A percentile compares a stretch with the other conserved stretches of the same genome.
phyloP scores from a whole-genome alignment of 257 asterid species.

The Eucommia ulmoides region DNA sequence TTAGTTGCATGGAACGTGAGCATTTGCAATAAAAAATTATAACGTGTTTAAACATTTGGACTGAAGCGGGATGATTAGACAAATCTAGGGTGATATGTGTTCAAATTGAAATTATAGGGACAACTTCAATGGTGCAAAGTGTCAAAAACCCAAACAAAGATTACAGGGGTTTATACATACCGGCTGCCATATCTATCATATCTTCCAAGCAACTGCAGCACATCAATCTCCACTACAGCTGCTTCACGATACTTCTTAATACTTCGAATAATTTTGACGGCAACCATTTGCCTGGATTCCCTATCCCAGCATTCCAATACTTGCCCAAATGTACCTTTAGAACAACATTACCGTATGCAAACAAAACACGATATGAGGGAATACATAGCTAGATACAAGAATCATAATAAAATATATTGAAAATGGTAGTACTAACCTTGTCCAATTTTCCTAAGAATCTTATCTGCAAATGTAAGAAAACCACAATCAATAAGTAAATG shows the following conservation, averaged over 20 bases:
- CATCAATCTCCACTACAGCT: constrained; percentile 40
- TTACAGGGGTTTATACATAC: constrained; percentile 23
- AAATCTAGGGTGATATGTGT: too few relatives aligned
- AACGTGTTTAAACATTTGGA: too few relatives aligned
- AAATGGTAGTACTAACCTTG: constrained; percentile 26
- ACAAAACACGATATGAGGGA: neutral
- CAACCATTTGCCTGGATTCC: constrained; percentile 30
- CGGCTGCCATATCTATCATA: constrained; percentile 36
- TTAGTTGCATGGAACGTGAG: too few relatives aligned
- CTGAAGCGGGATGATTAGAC: too few relatives aligned
- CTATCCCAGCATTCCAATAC: constrained; percentile 51
- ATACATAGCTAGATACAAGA: neutral
- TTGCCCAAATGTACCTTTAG: constrained; percentile 43
- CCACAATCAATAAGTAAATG: constrained; percentile 12
- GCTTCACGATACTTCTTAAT: constrained; percentile 47
- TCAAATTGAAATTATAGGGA: too few relatives aligned
- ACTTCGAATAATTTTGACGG: constrained; percentile 39
- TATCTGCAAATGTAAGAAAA: constrained; percentile 30
- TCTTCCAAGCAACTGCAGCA: constrained; percentile 46
- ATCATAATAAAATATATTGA: neutral
- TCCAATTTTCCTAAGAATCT: constrained; percentile 38
- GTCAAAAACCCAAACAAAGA: too few relatives aligned
- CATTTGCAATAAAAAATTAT: too few relatives aligned
- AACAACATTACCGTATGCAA: constrained; percentile 4
- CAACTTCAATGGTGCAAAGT: too few relatives aligned